Evolutionary conservation across 176 grass and related monocot species (phyloP), one percentile per base, ranked within the genome.

Genomic region (Oropetium thomaeum): DNA sequence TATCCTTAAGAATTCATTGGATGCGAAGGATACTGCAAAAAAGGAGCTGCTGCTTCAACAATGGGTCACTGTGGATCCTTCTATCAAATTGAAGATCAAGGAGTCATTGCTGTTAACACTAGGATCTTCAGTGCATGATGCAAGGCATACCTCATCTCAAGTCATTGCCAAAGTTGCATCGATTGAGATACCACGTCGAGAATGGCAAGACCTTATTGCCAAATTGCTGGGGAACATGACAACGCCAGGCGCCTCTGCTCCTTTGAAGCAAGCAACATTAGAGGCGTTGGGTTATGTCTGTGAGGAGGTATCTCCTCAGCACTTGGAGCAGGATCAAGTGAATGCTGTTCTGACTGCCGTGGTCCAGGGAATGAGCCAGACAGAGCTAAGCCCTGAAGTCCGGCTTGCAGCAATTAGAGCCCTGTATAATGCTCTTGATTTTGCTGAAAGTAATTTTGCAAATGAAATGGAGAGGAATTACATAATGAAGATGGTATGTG

Each of bases 111-210:
- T 97, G 43, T 79, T 67, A 52, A 97, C 87, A 17, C 80, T 97
- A 79, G 85, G 77, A 80, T 97, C 93, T 63, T 89, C 34, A 0
- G 87, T 89, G 4, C 54, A 70, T 86, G 93, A 90, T 70, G 93
- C 90, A 55, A 86, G 93, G 10, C 93, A 93, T 43, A 82, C 90
- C 39, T 97, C 93, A 61, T 93, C 89, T n/a, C 93, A 97, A 86
- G 90, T 93, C 51, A 87, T 93, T 89, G 93, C 93, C 12, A 97
- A 97, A 85, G 74, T 97, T 81, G 93, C 93, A 59, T 90, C 93
- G 4, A 93, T 97, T 80, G 93, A 97, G 81, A 82, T 97, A 69
- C 87, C 93, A 30, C 90, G 93, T 5, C 73, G 75, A 62, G 93
- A 97, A 84, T 97, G 93, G 93, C 87, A 93, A 80, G 93, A 97